phyloP scores from a whole-genome alignment of 345 rosid species.

The Nasturtium officinale region DNA sequence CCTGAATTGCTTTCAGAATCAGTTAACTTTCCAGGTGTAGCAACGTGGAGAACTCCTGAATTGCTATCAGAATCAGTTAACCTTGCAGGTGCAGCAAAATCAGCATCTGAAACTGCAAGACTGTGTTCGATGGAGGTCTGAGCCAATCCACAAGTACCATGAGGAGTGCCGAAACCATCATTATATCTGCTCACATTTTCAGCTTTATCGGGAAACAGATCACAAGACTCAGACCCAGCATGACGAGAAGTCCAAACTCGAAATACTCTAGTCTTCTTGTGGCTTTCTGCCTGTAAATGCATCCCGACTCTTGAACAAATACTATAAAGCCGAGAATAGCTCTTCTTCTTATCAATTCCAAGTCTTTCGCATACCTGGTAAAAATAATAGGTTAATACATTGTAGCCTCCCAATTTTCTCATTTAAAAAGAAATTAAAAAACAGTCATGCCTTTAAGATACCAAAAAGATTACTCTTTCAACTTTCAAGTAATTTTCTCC shows the following conservation, averaged over 20 bases:
- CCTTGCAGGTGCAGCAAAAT: slow-evolving; percentile 46
- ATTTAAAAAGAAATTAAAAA: not conserved
- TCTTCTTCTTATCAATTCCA: slow-evolving; percentile 81
- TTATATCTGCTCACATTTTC: slow-evolving; percentile 39
- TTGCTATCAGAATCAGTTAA: slow-evolving; percentile 44
- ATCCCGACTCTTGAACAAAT: slow-evolving; percentile 74
- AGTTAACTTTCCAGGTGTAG: slow-evolving; percentile 47
- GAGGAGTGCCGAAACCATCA: slow-evolving; percentile 43
- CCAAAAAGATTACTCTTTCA: slow-evolving; percentile 20
- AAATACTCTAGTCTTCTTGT: slow-evolving; percentile 63
- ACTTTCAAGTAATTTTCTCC: slow-evolving; percentile 9
- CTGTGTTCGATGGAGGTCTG: slow-evolving; percentile 44
- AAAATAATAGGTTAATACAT: slow-evolving; percentile 25
- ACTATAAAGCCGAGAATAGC: slow-evolving; percentile 65
- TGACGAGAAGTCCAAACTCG: slow-evolving; percentile 76
- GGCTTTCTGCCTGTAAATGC: slow-evolving; percentile 70
- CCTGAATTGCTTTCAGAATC: slow-evolving; percentile 48
- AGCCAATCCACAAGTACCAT: slow-evolving; percentile 43
- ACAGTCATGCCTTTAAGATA: not conserved
- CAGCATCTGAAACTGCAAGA: slow-evolving; percentile 48
- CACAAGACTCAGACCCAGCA: slow-evolving; percentile 50
- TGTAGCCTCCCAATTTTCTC: not conserved
- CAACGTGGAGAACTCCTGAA: slow-evolving; percentile 44
- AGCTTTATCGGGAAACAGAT: slow-evolving; percentile 48
- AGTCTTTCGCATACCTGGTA: slow-evolving; percentile 78